Percentiles rank a stretch among this genome's conserved stretches.
phyloP scores from a whole-genome alignment of 2,329 filamentous ascomycete genomes.

The Cordyceps farinosa region DNA sequence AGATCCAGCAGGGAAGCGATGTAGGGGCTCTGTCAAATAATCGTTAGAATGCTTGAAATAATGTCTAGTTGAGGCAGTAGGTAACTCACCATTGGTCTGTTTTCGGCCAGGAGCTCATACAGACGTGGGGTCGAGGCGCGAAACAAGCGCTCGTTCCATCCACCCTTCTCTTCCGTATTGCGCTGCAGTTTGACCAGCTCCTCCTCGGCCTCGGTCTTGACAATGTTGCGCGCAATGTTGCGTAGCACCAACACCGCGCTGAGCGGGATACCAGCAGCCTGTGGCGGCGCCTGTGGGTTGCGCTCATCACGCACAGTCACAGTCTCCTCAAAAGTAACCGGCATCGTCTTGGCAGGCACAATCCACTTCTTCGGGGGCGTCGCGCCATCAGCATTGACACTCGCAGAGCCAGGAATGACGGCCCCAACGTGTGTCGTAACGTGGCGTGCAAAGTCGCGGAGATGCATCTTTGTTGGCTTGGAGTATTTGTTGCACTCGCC shows the following conservation, averaged over 20 bases:
- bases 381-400: slow-evolving; percentile 21
- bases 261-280: slow-evolving; percentile 75
- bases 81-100: slow-evolving; percentile 54
- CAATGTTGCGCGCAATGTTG: slow-evolving; percentile 68
- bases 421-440: slow-evolving; percentile 64
- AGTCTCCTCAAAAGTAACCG: slow-evolving; percentile 54
- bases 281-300: slow-evolving; percentile 53
- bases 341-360: slow-evolving; percentile 53
- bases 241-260: slow-evolving; percentile 73
- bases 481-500: slow-evolving; percentile 58
- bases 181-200: slow-evolving; percentile 47
- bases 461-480: slow-evolving; percentile 40
- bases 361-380: slow-evolving; percentile 37
- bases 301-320: slow-evolving; percentile 53
- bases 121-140: slow-evolving; percentile 61
- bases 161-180: slow-evolving; percentile 43
- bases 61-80: not conserved
- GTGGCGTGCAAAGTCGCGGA: slow-evolving; percentile 57
- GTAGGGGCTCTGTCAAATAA: slow-evolving; percentile 34
- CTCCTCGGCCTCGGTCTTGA: slow-evolving; percentile 59
- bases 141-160: slow-evolving; percentile 67
- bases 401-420: slow-evolving; percentile 26
- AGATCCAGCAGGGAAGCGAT: slow-evolving; percentile 40
- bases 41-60: slow-evolving; percentile 6
- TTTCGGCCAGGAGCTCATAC: slow-evolving; percentile 68